These are phyloP conservation scores for Ogataea angusta DNA, from an alignment of 805 yeast species.

Conservation along the genomic window DNA sequence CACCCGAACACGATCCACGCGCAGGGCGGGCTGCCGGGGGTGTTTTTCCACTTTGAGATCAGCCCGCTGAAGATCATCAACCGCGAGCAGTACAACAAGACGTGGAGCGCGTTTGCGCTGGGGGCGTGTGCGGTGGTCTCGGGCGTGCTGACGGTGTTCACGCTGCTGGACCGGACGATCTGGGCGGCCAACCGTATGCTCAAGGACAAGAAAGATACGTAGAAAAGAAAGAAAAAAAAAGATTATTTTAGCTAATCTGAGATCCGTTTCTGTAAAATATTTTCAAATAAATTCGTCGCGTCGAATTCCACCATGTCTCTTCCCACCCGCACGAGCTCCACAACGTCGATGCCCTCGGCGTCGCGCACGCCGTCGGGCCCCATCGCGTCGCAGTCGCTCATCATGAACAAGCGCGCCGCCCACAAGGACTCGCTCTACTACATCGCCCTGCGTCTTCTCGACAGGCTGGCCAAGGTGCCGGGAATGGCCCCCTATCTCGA, in stretches of 20 bases:
- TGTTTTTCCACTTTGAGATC: slow-evolving; percentile 84
- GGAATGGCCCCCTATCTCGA: slow-evolving; percentile 68
- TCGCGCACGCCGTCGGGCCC: slow-evolving; percentile 44
- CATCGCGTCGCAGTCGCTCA: slow-evolving; percentile 39
- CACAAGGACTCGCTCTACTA: slow-evolving; percentile 68
- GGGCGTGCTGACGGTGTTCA: slow-evolving; percentile 90
- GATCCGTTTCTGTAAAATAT: not conserved
- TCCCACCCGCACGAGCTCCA: slow-evolving; percentile 22
- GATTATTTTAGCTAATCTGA: no score
- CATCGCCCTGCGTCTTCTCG: slow-evolving; percentile 56
- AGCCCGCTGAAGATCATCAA: slow-evolving; percentile 90
- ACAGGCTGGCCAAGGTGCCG: slow-evolving; percentile 53
- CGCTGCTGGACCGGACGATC: slow-evolving; percentile 80
- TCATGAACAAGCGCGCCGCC: slow-evolving; percentile 62
- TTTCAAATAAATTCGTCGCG: slow-evolving; percentile 3
- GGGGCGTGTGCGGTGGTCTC: slow-evolving; percentile 88
- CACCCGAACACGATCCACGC: slow-evolving; percentile 83
- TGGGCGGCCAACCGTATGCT: slow-evolving; percentile 85
- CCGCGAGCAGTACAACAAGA: slow-evolving; percentile 65
- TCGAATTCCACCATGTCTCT: slow-evolving; percentile 7
- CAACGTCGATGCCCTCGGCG: slow-evolving; percentile 23
- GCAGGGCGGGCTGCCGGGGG: slow-evolving; percentile 88
- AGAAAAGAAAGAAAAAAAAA: not conserved
- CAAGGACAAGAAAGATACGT: slow-evolving; percentile 57
- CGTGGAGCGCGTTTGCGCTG: slow-evolving; percentile 79